These are phyloP conservation scores for Xylaria sp. DNA, from an alignment of 2,329 filamentous ascomycete genomes.

Conservation along the genomic window DNA sequence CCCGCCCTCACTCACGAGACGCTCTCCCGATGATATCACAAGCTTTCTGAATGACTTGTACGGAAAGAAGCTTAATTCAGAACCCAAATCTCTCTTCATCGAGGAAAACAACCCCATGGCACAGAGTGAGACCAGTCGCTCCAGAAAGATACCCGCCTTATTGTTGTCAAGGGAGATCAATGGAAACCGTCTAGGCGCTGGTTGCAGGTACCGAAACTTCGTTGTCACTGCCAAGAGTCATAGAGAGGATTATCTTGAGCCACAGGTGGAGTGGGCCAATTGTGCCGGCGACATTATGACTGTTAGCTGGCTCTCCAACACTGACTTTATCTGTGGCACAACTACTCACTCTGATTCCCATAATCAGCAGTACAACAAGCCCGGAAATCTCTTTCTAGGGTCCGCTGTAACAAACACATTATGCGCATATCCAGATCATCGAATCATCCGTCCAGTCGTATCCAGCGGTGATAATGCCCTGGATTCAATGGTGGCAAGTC, in stretches of 20 bases:
- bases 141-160: conserved; percentile 54
- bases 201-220: conserved; percentile 58
- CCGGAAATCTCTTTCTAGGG: conserved; percentile 69
- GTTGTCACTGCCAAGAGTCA: conserved; percentile 57
- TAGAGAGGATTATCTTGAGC: conserved; percentile 63
- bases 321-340: conserved; percentile 70
- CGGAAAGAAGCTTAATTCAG: conserved; percentile 37
- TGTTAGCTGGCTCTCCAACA: conserved; percentile 65
- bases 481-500: conserved; percentile 66
- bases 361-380: conserved; percentile 75
- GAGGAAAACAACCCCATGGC: conserved; percentile 48
- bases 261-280: conserved; percentile 67
- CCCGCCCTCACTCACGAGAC: conserved; percentile 40
- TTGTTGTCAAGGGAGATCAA: conserved; percentile 62
- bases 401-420: conserved; percentile 59
- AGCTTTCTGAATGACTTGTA: conserved; percentile 54
- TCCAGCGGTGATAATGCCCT: conserved; percentile 65
- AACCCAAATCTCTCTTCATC: conserved; percentile 48
- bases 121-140: conserved; percentile 46
- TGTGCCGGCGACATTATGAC: conserved; percentile 71
- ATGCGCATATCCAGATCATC: conserved; percentile 66
- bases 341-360: conserved; percentile 71
- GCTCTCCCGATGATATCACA: conserved; percentile 50
- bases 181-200: conserved; percentile 58
- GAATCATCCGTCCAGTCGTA: conserved; percentile 65